Base-by-base conservation (phyloP, 768 basidiomycete species). In the Lactarius hengduanensis region DNA sequence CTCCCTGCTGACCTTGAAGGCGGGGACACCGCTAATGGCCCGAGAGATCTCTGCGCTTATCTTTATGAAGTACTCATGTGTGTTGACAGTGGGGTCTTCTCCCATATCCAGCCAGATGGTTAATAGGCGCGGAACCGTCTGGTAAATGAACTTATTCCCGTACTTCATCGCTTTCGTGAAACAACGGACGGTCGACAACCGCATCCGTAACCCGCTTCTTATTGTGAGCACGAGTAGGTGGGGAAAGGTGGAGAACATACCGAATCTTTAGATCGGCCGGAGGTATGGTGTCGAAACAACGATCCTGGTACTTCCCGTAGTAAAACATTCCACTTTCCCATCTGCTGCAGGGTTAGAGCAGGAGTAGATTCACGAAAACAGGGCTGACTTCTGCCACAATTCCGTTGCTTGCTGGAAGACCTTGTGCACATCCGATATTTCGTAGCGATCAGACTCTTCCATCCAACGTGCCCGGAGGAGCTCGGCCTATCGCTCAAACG, bases 61-160 rank as follows among this genome's bases (percentile, higher is more conserved):
- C 73, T 82, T 85, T 32, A 71, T 74, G 71, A 84, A 90, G 1
- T 76, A 65, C 22, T 83, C 77, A 16, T 77, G 74, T 4, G 57
- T 47, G 20, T 45, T 56, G 57, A 72, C 69, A 3, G 64, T 69
- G 59, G 71, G 70, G 66, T 83, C 78, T 61, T 94, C 94, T n/a
- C 90, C 94, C 65, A 92, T 75, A 75, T 97, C 95, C 59, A 98
- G 78, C 95, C 96, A 99, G 36, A 99, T 85, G 0, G 95, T 98
- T 10, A 99, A 82, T 68, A 98, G 81, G 47, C 97, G 87, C 0
- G 97, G 96, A 67, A 99, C 86, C 0, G 94, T 94, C 74, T 96
- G 96, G 75, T 96, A 98, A 28, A 96, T 89, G 75, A 90, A 97
- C 80, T 99, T 99, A 43, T 95, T 93, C 20, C 97, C 97, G 73